These are phyloP conservation scores for Cytospora leucostoma DNA, from an alignment of 2,329 filamentous ascomycete species.

Conservation along the genomic window DNA sequence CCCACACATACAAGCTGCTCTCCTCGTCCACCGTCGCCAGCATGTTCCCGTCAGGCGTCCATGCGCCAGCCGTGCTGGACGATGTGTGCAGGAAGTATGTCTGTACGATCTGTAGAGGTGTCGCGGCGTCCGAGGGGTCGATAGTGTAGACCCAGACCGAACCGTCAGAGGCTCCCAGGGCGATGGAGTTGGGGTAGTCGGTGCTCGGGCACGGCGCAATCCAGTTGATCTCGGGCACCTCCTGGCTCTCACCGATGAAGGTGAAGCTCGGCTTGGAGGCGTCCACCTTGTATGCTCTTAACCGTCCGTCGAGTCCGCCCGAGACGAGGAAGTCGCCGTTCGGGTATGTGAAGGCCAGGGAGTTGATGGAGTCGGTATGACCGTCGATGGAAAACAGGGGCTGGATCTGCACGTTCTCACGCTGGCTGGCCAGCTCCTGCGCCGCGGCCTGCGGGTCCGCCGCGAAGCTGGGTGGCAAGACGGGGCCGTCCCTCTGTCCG, in stretches of 20 bases:
- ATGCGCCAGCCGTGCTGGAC: constrained; percentile 84
- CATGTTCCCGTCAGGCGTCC: constrained; percentile 84
- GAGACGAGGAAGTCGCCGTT: constrained; percentile 82
- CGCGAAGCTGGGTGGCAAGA: constrained; percentile 77
- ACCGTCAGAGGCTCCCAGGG: constrained; percentile 85
- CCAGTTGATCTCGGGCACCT: constrained; percentile 97
- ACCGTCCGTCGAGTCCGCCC: constrained; percentile 81
- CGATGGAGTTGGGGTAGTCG: constrained; percentile 75
- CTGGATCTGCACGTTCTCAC: constrained; percentile 57
- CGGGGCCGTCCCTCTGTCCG: constrained; percentile 58
- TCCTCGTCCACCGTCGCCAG: constrained; percentile 90
- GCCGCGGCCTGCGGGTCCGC: constrained; percentile 56
- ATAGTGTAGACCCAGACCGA: constrained; percentile 96
- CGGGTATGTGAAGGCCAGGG: constrained; percentile 80
- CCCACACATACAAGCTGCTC: constrained; percentile 86
- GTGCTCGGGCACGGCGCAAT: constrained; percentile 72
- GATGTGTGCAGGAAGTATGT: constrained; percentile 89
- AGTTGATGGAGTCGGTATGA: constrained; percentile 88
- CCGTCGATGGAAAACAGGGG: constrained; percentile 78
- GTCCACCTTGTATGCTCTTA: constrained; percentile 67
- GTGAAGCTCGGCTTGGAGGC: constrained; percentile 51
- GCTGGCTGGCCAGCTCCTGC: constrained; percentile 22
- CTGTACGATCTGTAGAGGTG: constrained; percentile 78
- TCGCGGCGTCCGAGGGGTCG: constrained; percentile 60
- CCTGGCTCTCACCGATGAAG: constrained; percentile 76